phyloP scores from a whole-genome alignment of 2,329 filamentous ascomycete species.

The Aspergillus melleus region DNA sequence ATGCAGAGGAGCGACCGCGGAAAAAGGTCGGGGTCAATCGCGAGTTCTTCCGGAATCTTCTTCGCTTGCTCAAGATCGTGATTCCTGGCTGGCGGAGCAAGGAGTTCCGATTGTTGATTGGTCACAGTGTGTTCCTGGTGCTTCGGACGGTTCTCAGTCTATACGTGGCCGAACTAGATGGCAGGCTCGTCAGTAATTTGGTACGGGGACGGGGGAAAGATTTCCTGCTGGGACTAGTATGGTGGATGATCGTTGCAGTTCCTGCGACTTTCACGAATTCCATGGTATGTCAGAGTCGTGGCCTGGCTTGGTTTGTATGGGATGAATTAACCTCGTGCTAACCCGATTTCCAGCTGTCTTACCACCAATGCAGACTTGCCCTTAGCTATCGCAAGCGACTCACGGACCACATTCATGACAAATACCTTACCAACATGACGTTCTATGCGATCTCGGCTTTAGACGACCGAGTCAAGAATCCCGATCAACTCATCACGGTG shows the following conservation, averaged over 20 bases:
- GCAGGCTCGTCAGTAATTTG: slow-evolving; percentile 84
- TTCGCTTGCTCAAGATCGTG: slow-evolving; percentile 79
- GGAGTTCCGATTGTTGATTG: slow-evolving; percentile 80
- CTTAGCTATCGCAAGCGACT: slow-evolving; percentile 89
- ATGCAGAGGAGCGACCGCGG: slow-evolving; percentile 41
- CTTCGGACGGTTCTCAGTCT: slow-evolving; percentile 87
- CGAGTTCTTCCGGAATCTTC: slow-evolving; percentile 77
- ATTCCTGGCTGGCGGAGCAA: slow-evolving; percentile 88
- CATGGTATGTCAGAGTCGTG: slow-evolving; percentile 65
- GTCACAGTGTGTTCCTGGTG: slow-evolving; percentile 91
- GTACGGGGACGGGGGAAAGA: slow-evolving; percentile 89
- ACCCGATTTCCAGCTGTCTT: slow-evolving; percentile 67
- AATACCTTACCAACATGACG: slow-evolving; percentile 95
- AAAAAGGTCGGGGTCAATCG: slow-evolving; percentile 91
- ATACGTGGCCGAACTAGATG: slow-evolving; percentile 95
- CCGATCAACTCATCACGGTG: slow-evolving; percentile 94
- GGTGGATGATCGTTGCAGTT: slow-evolving; percentile 98
- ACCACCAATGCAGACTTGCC: slow-evolving; percentile 93
- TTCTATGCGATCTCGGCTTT: slow-evolving; percentile 95
- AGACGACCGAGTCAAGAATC: slow-evolving; percentile 97
- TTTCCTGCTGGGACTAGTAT: slow-evolving; percentile 82
- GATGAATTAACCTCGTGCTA: slow-evolving; percentile 5
- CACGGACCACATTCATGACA: slow-evolving; percentile 92
- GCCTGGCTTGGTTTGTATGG: not conserved
- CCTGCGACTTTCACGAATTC: slow-evolving; percentile 98